Conservation (phyloP, 495 filamentous ascomycete genomes). For the Rusavskia elegans region DNA sequence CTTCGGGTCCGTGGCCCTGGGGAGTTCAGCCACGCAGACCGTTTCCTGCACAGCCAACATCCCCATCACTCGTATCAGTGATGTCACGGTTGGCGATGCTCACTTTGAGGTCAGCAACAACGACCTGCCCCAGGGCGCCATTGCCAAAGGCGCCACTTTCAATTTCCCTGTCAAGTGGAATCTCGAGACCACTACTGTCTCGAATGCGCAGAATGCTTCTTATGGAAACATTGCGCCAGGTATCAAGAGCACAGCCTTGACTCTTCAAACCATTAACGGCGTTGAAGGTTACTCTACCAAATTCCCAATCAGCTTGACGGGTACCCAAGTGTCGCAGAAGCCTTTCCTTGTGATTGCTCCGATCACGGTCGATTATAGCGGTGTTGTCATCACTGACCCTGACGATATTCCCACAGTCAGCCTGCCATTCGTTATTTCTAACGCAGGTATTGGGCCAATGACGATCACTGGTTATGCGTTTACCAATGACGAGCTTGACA, state of each 20-base stretch:
- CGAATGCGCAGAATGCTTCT: slow-evolving; percentile 8
- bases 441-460: background rate
- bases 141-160: slow-evolving; percentile 7
- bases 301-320: slow-evolving; percentile 10
- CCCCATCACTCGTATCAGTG: slow-evolving; percentile 15
- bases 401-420: background rate
- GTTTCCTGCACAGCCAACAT: slow-evolving; percentile 23
- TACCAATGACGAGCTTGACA: slow-evolving; percentile 2
- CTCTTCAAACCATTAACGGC: slow-evolving; percentile 20
- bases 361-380: slow-evolving; percentile 1
- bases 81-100: slow-evolving; percentile 12
- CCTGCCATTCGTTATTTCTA: background rate
- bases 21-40: slow-evolving; percentile 9
- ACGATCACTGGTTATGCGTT: slow-evolving; percentile 6
- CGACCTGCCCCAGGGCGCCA: slow-evolving; percentile 5
- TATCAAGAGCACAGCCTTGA: slow-evolving; percentile 10
- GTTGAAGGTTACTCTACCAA: slow-evolving; percentile 12
- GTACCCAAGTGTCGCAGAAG: slow-evolving; percentile 5
- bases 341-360: slow-evolving; percentile 3
- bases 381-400: background rate
- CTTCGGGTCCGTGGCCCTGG: slow-evolving; percentile 27
- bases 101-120: slow-evolving; percentile 8
- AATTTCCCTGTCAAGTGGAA: slow-evolving; percentile 12
- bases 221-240: slow-evolving; percentile 11
- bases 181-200: slow-evolving; percentile 1